Conservation (phyloP, 176 grass and related monocot genomes). For the Typha latifolia region DNA sequence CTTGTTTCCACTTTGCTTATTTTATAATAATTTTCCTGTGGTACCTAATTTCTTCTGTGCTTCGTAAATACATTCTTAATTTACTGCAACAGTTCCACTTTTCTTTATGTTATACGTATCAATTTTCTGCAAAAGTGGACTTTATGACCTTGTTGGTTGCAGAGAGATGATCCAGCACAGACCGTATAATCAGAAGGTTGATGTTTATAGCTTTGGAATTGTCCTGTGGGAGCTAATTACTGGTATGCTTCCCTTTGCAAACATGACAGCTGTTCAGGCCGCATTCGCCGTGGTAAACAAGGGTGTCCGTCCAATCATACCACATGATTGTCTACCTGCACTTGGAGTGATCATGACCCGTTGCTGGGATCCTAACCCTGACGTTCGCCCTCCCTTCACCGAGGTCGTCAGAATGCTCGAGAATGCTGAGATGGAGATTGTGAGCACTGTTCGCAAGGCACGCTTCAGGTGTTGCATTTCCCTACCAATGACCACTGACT, state of each 20-base stretch:
- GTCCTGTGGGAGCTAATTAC: slow-evolving; percentile 97
- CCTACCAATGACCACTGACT: slow-evolving; percentile 86
- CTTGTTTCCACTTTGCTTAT: too few species aligned
- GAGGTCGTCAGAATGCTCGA: slow-evolving; percentile 91
- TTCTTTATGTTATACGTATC: too few species aligned
- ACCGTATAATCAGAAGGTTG: slow-evolving; percentile 95
- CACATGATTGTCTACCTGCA: slow-evolving; percentile 69
- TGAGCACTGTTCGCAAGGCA: slow-evolving; percentile 74
- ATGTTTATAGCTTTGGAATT: slow-evolving; percentile 94
- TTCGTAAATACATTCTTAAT: too few species aligned
- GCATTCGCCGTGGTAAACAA: slow-evolving; percentile 97
- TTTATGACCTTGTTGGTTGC: slow-evolving; percentile 19
- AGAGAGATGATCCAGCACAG: slow-evolving; percentile 99
- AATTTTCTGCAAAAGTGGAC: not conserved
- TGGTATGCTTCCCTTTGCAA: slow-evolving; percentile 87
- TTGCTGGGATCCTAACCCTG: slow-evolving; percentile 90
- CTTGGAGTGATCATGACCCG: slow-evolving; percentile 85
- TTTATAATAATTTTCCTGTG: too few species aligned
- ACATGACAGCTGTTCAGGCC: slow-evolving; percentile 92
- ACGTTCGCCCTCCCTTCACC: slow-evolving; percentile 72
- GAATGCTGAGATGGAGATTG: slow-evolving; percentile 66
- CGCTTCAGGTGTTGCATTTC: slow-evolving; percentile 89
- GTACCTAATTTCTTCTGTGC: too few species aligned
- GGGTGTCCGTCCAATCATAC: slow-evolving; percentile 67
- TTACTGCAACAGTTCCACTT: too few species aligned